Evolutionary conservation across 192 early-diverging fungal species (phyloP), one percentile per base, ranked within the genome.

Genomic region (Backusella sp.): DNA sequence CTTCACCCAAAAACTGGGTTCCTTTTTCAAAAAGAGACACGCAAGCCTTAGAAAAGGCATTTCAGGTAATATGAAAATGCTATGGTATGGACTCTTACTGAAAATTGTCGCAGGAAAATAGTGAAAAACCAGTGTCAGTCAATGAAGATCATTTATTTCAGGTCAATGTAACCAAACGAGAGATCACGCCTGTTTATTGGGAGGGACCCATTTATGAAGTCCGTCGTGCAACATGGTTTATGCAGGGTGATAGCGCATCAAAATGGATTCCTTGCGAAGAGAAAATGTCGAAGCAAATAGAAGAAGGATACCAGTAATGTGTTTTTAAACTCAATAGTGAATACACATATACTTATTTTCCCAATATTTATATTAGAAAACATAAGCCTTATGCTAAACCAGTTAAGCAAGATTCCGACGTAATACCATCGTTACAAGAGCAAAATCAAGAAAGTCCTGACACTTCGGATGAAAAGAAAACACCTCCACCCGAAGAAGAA

Each of bases 181-280:
- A 90, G 74, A 89, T 94, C 37, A 87, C 84, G 67, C 90, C 91
- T 34, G 79, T 83, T n/a, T 96, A 94, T 78, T 96, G 95, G 95
- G 80, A 89, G 66, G 95, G 95, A 6, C 90, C 93, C 2, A 88
- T 84, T 1, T 95, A 91, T 80, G 94, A 95, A 49, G 89, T 96
- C 42, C 87, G 92, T 49, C 84, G 95, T 32, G 93, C 92, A 3
- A 93, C 92, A 3, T 96, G 95, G 95, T 96, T 96, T 81, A 82
- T 90, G 66, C 83, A 87, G 69, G 74, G 85, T 0, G 90, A 92
- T 68, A 28, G 56, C 1, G 87, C 87, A 56, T 84, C 75, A 19
- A 91, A 90, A 71, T 93, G 89, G 76, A 68, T 92, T 8, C 94
- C 95, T 9, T 96, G 95, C 78, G 91, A 95, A 71, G 94, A 93